Evolutionary conservation across 73 alveolate species (phyloP), one percentile per base, ranked within the genome.

Genomic region (Blepharisma japonicum): DNA sequence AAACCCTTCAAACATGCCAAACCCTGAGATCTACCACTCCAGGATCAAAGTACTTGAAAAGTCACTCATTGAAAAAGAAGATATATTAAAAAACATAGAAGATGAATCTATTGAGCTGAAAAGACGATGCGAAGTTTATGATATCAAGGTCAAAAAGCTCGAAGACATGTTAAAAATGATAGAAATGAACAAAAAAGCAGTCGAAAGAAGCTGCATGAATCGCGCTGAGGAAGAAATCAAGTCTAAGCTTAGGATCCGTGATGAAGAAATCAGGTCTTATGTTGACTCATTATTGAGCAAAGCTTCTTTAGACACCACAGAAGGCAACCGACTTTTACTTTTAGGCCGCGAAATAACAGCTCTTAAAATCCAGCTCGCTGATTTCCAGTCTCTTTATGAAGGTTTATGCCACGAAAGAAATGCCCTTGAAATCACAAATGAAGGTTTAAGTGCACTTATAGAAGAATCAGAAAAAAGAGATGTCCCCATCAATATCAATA

Each of bases 201-300:
- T 55, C 53, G 86, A 55, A 55, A 8, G 80, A 20, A n/a, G 23
- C 14, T 20, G 38, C 18, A 20, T 25, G 14, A 39, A n/a, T 2
- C 46, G 67, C 38, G 86, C 83, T 18, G 91, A 83, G 68, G 56
- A 77, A 21, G 80, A 76, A 20, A 77, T 79, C 0, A 81, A 70
- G 3, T 78, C 56, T 0, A 78, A 79, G 67, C 55, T 79, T 68
- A 83, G 67, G 47, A 5, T 55, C 7, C 77, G 83, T 20, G 76
- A 79, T 53, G 91, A 83, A 68, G 39, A n/a, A 38, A 79, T 83
- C 25, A 66, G 49, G 23, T 7, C 74, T 18, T 83, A 83, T 68
- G 55, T 83, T 32, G 91, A 83, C 68, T 77, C 91, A 9, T 56
- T 78, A 32, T 61, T 83, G 53, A 83, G 80, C 55, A 78, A 77